Evolutionary conservation across 2,329 filamentous ascomycete species (phyloP).

Genomic region (Chalaropsis ovoidea): DNA sequence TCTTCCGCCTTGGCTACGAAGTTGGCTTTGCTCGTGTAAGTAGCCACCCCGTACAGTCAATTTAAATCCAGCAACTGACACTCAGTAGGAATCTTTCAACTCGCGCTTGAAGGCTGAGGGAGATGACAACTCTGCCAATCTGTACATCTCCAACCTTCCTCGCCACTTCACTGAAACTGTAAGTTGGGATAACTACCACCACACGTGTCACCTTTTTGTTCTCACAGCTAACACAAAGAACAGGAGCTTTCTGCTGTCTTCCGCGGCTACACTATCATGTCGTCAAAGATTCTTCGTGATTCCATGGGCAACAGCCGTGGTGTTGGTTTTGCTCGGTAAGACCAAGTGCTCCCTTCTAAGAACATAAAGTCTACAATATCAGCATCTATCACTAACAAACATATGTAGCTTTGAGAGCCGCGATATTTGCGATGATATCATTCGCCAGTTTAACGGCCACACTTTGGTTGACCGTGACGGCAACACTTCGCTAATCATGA

Average conservation of each 20-base stretch:
- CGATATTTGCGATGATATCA: conserved; percentile 81
- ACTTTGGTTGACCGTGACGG: conserved; percentile 60
- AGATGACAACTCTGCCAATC: conserved; percentile 80
- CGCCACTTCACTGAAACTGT: conserved; percentile 86
- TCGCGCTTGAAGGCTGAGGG: conserved; percentile 93
- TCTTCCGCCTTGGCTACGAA: conserved; percentile 90
- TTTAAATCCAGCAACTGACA: conserved; percentile 28
- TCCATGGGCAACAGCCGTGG: conserved; percentile 86
- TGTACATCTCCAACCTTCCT: conserved; percentile 95
- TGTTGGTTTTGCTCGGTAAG: conserved; percentile 91
- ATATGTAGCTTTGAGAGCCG: conserved; percentile 71
- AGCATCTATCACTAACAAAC: background rate
- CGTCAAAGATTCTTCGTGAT: conserved; percentile 90
- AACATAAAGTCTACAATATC: conserved; percentile 27
- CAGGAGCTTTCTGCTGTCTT: conserved; percentile 71
- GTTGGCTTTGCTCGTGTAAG: conserved; percentile 88
- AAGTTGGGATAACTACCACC: conserved; percentile 33
- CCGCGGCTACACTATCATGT: conserved; percentile 71
- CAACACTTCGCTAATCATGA: conserved; percentile 52
- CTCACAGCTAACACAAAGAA: conserved; percentile 25
- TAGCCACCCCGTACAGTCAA: conserved; percentile 25
- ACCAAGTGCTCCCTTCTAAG: conserved; percentile 20
- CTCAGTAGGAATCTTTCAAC: conserved; percentile 81
- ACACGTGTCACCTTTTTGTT: background rate
- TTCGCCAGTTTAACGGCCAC: conserved; percentile 74